Evolutionary conservation across 768 basidiomycete genomes (phyloP), one percentile per base, ranked within the genome.

Genomic region (Amanita phalloides): DNA sequence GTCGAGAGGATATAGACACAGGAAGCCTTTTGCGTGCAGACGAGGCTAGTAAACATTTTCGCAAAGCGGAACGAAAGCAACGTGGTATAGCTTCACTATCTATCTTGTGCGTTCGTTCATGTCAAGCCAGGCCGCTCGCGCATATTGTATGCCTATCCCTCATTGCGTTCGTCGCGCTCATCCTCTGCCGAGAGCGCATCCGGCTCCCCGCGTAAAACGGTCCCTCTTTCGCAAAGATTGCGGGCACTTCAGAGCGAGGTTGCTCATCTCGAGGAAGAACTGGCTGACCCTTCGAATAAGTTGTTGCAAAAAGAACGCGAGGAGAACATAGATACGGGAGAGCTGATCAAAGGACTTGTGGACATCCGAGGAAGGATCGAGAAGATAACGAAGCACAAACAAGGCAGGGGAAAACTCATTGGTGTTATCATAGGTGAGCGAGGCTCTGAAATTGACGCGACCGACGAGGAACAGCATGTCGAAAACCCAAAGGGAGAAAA

Each of bases 271-370:
- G 95, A 99, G 63, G 63, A 70, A 1, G 90, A 94, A 60, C 71
- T 94, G n/a, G 74, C 82, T 0, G 86, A 90, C 57, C 88, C 87
- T 8, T 77, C 87, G 3, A 90, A 85, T 61, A 84, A 84, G 13
- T 67, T 80, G 10, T 60, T 86, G 23, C 72, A 73, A 45, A 76
- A 75, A 51, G 83, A 83, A 52, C 68, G 74, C 25, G 78, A 80
- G 49, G 75, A 77, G 39, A 74, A 76, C 46, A 74, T 82, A 17
- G 84, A 89, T 64, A 78, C 86, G 0, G 85, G 82, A 6, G 82
- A 86, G 61, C 74, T 90, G 55, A 82, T 91, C 49, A 77, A 80
- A 44, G 88, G 85, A 0, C 65, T 91, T 33, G 83, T 90, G 3
- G 88, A 88, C 58, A 82, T 90, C 10, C 72, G 86, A 54, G 71